Base-by-base conservation (phyloP, 768 basidiomycete species). In the Amanita polypyramis region DNA sequence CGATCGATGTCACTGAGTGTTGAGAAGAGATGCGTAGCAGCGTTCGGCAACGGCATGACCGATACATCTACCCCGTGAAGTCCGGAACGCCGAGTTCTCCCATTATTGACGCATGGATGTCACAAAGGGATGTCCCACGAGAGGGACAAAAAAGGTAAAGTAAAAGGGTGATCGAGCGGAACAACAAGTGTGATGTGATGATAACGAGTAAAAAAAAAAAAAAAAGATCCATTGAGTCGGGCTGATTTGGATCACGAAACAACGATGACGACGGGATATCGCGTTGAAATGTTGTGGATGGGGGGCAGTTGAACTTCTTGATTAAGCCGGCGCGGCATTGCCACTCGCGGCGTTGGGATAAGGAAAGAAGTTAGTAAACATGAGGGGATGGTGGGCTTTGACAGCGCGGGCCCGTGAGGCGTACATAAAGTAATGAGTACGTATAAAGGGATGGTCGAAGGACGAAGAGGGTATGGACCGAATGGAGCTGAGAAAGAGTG, bases 131-230 rank as follows among this genome's bases (percentile, higher is more conserved):
- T 40, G 15, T 35, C 20, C 37, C 47, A 40, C 38, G 38, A 49
- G 32, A 35, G 19, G 9, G 32, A 40, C 47, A 14, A 42, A 42
- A 14, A 14, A 32, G 38, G 47, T 2, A 49, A 48, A 17, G 39
- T 42, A 19, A 38, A 35, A 49, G 40, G 37, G 32, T 49, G 47
- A 49, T 49, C 47, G 47, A 49, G 47, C 47, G 47, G 47, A 49
- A 49, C 47, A 41, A 36, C 17, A 25, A 19, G 38, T 49, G 47
- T 49, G 47, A 49, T 48, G 47, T 48, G 47, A 48, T 48, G 47
- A 41, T 48, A 38, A 40, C 37, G 29, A 37, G 29, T 32, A 41
- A 48, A 32, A 33, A 38, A 48, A 41, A 48, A 41, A 48, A 32
- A 33, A 38, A 48, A 41, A 48, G 30, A 41, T 41, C 30, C 39